Base-by-base conservation (phyloP, 306 rosid species). In the Ormosia emarginata region DNA sequence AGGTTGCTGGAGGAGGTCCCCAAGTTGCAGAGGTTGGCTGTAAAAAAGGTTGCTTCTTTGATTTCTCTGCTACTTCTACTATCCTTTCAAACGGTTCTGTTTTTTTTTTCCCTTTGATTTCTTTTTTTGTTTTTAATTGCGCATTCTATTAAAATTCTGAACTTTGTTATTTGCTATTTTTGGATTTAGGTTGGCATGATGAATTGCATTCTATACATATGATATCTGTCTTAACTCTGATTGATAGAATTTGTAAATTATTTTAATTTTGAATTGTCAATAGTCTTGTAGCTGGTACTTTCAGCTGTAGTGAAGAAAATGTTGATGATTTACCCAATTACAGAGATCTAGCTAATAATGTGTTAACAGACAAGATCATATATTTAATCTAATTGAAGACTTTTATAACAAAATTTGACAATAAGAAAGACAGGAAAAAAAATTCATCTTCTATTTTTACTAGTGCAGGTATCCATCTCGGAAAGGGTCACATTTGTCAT, bases 1-100 rank as follows among this genome's bases (percentile, higher is more conserved):
- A 84, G 97, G 53, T 89, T 96, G 86, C 84, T 91, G 30, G 99
- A 96, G 80, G 99, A 96, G 86, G 94, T 96, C 29, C 98, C 99
- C 67, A 96, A 96, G 80, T 84, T 96, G 94, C 98, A 93, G 93
- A 90, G 93, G 41, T 79, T 96, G 85, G 98, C 99, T 71, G 33
- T 93, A 2, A 93, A 96, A 83, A 93, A 93, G 97, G 99, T 93
- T 67, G 12, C 79, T 77, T 33, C 67, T 61, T 33, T 70, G 11
- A 11, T 44, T 76, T 61, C 43, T 68, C 6, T 11, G 33, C 68
- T 49, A 58, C 41, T 56, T 74, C 18, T 14, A 39, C 32, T 29
- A 5, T 40, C 56, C 30, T 40, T 56, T 57, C 11, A 12, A 24
- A 24, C 8, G 37, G 17, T 53, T 15, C 6, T 53, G 8, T 49